Conservation (phyloP, 257 asterid genomes). For the Penstemon newberryi region DNA sequence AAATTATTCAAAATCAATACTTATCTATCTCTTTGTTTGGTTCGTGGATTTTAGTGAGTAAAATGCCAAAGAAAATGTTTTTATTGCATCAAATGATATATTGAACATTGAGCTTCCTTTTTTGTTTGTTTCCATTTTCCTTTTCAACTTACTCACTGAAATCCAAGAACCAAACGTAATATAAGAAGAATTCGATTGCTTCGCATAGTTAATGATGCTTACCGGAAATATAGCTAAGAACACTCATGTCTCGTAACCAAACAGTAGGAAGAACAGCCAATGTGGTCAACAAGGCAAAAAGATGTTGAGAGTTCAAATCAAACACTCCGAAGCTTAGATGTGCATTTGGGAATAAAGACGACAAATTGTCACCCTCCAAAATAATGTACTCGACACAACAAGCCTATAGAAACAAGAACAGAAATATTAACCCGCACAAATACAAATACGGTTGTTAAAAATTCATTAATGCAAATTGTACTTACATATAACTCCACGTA, state of each 20-base stretch:
- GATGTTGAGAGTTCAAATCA: slow-evolving; percentile 57
- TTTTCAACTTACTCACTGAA: too few species aligned
- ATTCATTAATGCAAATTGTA: slow-evolving; percentile 19
- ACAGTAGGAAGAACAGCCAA: slow-evolving; percentile 91
- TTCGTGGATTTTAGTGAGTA: background rate
- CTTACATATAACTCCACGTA: slow-evolving; percentile 95
- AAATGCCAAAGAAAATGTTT: too few species aligned
- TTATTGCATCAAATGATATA: too few species aligned
- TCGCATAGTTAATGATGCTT: slow-evolving; percentile 21
- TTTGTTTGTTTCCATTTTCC: too few species aligned
- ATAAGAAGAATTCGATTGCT: background rate
- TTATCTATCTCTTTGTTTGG: background rate
- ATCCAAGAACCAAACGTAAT: too few species aligned
- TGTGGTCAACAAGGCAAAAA: slow-evolving; percentile 68
- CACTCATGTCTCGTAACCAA: slow-evolving; percentile 67
- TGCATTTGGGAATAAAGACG: slow-evolving; percentile 83
- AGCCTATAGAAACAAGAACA: slow-evolving; percentile 49
- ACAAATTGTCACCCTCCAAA: slow-evolving; percentile 85
- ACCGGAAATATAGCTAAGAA: slow-evolving; percentile 97
- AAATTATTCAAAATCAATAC: background rate
- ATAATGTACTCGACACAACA: slow-evolving; percentile 88
- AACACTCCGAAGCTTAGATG: slow-evolving; percentile 63
- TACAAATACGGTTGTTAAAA: too few species aligned
- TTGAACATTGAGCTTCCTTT: too few species aligned
- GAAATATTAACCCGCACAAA: background rate